Evolutionary conservation across 2,329 filamentous ascomycete species (phyloP).

Genomic region (Neofusicoccum kwambonambiense): DNA sequence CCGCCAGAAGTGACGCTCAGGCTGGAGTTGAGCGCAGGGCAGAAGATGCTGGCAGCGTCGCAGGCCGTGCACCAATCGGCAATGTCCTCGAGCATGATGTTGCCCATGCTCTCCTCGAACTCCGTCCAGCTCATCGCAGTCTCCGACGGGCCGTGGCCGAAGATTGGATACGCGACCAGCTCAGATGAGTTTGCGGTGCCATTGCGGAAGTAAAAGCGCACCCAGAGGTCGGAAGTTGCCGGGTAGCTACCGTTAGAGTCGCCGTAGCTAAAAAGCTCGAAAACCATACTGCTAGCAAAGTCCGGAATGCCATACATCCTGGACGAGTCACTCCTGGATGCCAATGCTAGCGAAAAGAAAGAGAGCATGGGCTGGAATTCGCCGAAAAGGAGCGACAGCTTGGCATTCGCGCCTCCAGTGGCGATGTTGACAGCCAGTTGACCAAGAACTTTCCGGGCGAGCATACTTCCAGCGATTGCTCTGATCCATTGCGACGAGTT

Average conservation of each 20-base stretch:
- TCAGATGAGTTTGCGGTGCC: constrained; percentile 43
- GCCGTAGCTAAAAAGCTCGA: constrained; percentile 50
- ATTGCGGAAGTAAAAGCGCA: constrained; percentile 59
- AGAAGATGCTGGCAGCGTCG: constrained; percentile 50
- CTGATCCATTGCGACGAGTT: constrained; percentile 33
- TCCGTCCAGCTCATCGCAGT: constrained; percentile 51
- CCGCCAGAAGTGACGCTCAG: not conserved
- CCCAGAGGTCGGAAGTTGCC: constrained; percentile 46
- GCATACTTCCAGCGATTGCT: constrained; percentile 38
- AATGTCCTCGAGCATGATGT: constrained; percentile 44
- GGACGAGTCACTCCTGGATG: not conserved
- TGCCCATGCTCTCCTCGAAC: constrained; percentile 46
- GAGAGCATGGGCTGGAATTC: constrained; percentile 51
- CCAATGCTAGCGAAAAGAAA: constrained; percentile 47
- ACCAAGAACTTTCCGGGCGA: constrained; percentile 34
- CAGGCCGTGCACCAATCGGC: constrained; percentile 55
- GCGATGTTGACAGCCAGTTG: constrained; percentile 32
- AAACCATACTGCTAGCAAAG: constrained; percentile 49
- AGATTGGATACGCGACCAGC: constrained; percentile 50
- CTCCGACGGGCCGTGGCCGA: constrained; percentile 45
- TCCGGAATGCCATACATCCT: constrained; percentile 45
- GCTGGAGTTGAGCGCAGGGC: constrained; percentile 33
- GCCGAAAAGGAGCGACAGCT: constrained; percentile 46
- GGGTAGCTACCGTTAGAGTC: constrained; percentile 36
- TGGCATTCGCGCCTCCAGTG: constrained; percentile 27